These are phyloP conservation scores for Talaromyces proteolyticus DNA, from an alignment of 495 filamentous ascomycete species.

Conservation along the genomic window DNA sequence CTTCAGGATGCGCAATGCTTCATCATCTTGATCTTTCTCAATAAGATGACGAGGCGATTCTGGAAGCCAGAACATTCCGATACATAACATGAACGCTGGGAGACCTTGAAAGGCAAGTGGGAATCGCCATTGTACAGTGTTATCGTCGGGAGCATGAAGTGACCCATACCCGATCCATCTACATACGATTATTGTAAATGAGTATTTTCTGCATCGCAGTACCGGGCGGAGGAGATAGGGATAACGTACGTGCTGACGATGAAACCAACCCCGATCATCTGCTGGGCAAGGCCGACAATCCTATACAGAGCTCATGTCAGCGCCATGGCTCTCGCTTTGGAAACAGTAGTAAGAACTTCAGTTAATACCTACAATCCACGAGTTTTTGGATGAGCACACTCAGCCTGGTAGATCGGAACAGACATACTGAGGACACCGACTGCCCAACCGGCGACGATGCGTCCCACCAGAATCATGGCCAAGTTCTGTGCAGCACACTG, in stretches of 20 bases:
- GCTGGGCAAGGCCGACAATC: slow-evolving; percentile 52
- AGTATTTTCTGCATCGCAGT: not conserved
- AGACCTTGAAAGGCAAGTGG: slow-evolving; percentile 49
- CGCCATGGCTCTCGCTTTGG: slow-evolving; percentile 12
- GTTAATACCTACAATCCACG: slow-evolving; percentile 31
- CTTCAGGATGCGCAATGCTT: slow-evolving; percentile 40
- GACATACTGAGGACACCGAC: slow-evolving; percentile 54
- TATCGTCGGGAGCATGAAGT: slow-evolving; percentile 29
- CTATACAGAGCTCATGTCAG: slow-evolving; percentile 12
- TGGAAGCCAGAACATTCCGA: slow-evolving; percentile 47
- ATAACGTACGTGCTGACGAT: slow-evolving; percentile 40
- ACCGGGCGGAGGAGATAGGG: too few relatives aligned
- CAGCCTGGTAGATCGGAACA: slow-evolving; percentile 54
- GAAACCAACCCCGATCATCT: slow-evolving; percentile 53
- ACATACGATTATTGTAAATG: not conserved
- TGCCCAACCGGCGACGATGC: slow-evolving; percentile 56
- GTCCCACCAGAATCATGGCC: slow-evolving; percentile 54
- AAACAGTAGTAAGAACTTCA: not conserved
- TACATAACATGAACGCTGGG: slow-evolving; percentile 33
- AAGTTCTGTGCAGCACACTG: slow-evolving; percentile 47
- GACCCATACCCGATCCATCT: slow-evolving; percentile 55
- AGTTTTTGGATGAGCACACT: slow-evolving; percentile 44
- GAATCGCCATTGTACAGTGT: slow-evolving; percentile 48
- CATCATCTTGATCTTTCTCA: slow-evolving; percentile 36
- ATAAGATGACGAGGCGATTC: slow-evolving; percentile 53